Base-by-base conservation (phyloP, 164 flowering plant species). In the Cinnamomum chago region DNA sequence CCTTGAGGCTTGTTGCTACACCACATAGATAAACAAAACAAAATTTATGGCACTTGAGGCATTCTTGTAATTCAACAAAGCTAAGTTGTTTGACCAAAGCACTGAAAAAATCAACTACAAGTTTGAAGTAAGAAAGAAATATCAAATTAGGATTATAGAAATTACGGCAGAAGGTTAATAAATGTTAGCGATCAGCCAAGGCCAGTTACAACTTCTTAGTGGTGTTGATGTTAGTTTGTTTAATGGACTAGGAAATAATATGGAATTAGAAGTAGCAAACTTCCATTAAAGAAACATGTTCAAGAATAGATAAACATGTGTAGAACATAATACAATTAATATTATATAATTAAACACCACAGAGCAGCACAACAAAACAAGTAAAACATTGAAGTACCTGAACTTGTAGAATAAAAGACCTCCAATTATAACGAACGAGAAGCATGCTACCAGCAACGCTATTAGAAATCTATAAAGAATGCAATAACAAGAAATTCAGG, bases 381-480 rank as follows among this genome's bases (percentile, higher is more conserved):
- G 11, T 20, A 58, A 68, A 35, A 30, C 28, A 33, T 58, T 64
- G 76, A 33, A 80, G 62, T 81, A 95, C 99, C 99, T 93, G 85
- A 86, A 81, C 80, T 89, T 89, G 85, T 80, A 95, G 87, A 95
- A 92, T 73, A 95, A 84, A 70, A 95, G 76, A 71, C 99, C 99
- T 58, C 99, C 99, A 73, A 93, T 86, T 65, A 93, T 35, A 40
- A 93, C 96, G 82, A 95, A 93, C 68, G 98, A 93, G 86, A 89
- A 82, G 86, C 99, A 95, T 55, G 97, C 93, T 50, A 81, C 83
- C 70, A 92, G 82, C 69, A 95, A 95, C 58, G 85, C 93, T 27
- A 92, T 71, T 68, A 95, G 85, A 74, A 86, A 86, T 91, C 99
- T 95, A 84, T 50, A 84, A 76, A 71, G 33, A 17, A 51, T 25